Conservation (phyloP, 495 filamentous ascomycete genomes). For the Penicillium arizonense region DNA sequence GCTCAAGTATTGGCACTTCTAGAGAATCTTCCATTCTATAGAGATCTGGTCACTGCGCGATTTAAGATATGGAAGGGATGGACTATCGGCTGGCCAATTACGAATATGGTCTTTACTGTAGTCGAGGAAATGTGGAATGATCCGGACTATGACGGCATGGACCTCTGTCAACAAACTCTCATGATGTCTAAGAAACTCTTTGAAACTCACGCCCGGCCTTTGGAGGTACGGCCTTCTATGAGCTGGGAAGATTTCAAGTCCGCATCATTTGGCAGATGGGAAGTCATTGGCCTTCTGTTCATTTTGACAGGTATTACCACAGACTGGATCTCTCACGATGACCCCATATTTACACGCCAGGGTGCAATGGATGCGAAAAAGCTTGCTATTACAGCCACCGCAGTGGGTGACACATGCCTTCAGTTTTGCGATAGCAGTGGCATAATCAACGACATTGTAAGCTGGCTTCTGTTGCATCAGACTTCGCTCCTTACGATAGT, state of each 20-base stretch:
- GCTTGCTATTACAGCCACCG: constrained; percentile 8
- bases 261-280: constrained; percentile 19
- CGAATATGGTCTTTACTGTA: constrained; percentile 13
- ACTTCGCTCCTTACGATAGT: constrained; percentile 15
- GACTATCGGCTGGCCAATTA: constrained; percentile 16
- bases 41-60: constrained; percentile 18
- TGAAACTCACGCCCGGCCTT: constrained; percentile 11
- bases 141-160: not conserved
- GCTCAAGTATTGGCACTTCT: constrained; percentile 22
- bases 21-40: constrained; percentile 22
- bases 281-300: constrained; percentile 25
- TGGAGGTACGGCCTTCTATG: constrained; percentile 17
- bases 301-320: constrained; percentile 17
- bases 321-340: constrained; percentile 9
- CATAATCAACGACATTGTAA: constrained; percentile 24
- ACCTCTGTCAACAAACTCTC: constrained; percentile 12
- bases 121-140: constrained; percentile 18
- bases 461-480: constrained; percentile 22
- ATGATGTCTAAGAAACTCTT: constrained; percentile 22
- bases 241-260: constrained; percentile 18
- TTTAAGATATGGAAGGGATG: constrained; percentile 20
- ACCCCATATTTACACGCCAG: constrained; percentile 4
- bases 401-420: constrained; percentile 27
- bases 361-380: constrained; percentile 10
- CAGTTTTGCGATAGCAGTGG: constrained; percentile 28